Evolutionary conservation across 2,329 filamentous ascomycete genomes (phyloP), one percentile per base, ranked within the genome.

Genomic region (Aspergillus texensis): DNA sequence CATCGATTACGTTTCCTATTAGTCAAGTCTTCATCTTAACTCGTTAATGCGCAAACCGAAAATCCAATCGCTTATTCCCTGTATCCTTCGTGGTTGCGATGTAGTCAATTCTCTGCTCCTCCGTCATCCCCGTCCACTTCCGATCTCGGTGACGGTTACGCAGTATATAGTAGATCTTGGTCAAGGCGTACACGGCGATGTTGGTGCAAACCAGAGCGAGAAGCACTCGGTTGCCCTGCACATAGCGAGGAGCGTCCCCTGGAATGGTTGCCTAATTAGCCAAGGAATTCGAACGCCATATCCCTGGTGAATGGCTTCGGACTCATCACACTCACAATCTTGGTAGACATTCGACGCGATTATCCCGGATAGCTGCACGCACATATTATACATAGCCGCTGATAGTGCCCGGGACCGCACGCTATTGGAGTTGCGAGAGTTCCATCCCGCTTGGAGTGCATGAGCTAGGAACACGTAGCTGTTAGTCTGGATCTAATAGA

Each of bases 371-470:
- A 72, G 63, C 58, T 80, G 78, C n/a, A 73, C 70, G 60, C 68
- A 72, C 76, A 80, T 80, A 61, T 80, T 80, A 58, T 80, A 80
- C 62, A 78, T 60, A 19, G 76, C 73, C 46, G 72, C 73, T 11
- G 75, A 71, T 26, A 80, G 75, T 0, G 77, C 77, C 19, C 78
- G 71, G 6, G 76, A 76, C 16, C 77, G 67, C 14, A 79, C 77
- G 1, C 74, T 76, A 53, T 78, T 79, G 4, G 77, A 74, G 54
- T 79, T 79, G 11, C 78, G 73, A 28, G 75, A 78, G 53, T 74
- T 78, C 69, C 77, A 77, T 8, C 70, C 76, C 6, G 79, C 78
- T 65, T 86, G 73, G 32, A 87, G 81, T 11, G 85, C 83, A 67
- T 87, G 85, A 60, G 85, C 85, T 75, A 61, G 12, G 16, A 19